These are phyloP conservation scores for Grosmannia huntii DNA, from an alignment of 2,329 filamentous ascomycete genomes.

Conservation along the genomic window DNA sequence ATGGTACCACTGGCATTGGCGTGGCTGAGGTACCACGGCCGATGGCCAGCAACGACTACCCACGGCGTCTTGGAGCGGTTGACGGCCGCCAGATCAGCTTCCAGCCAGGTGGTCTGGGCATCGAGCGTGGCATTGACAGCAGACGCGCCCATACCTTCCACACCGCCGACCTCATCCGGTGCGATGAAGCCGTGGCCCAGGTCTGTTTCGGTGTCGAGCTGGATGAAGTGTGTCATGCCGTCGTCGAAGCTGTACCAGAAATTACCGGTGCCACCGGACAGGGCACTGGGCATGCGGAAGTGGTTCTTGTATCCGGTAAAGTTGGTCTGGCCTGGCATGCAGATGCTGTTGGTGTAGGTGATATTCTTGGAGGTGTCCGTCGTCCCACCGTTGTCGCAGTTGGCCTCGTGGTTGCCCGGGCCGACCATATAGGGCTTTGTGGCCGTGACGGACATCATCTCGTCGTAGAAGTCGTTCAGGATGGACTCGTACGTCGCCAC, in stretches of 20 bases:
- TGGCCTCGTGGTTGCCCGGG: slow-evolving; percentile 9
- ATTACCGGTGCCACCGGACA: slow-evolving; percentile 10
- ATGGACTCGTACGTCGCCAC: slow-evolving; percentile 36
- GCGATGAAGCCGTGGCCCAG: slow-evolving; percentile 6
- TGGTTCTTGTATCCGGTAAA: slow-evolving; percentile 12
- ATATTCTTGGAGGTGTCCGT: slow-evolving; percentile 11
- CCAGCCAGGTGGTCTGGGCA: slow-evolving; percentile 22
- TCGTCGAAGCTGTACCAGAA: slow-evolving; percentile 14
- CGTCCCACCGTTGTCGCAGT: slow-evolving; percentile 33
- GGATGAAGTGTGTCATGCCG: slow-evolving; percentile 10
- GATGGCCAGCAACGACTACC: slow-evolving; percentile 35
- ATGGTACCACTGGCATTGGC: background rate
- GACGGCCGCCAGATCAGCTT: slow-evolving; percentile 28
- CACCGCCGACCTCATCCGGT: slow-evolving; percentile 8
- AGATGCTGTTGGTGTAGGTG: slow-evolving; percentile 22
- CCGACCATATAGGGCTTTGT: slow-evolving; percentile 35
- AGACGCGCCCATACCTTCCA: background rate
- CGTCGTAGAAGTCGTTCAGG: slow-evolving; percentile 37
- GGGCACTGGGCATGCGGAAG: slow-evolving; percentile 11
- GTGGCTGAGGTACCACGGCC: slow-evolving; percentile 32
- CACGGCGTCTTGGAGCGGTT: slow-evolving; percentile 34
- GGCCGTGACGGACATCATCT: slow-evolving; percentile 27
- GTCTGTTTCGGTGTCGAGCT: slow-evolving; percentile 11
- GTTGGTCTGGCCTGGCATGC: slow-evolving; percentile 24
- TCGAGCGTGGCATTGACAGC: background rate